These are phyloP conservation scores for Aspergillus novofumigatus DNA, from an alignment of 2,329 filamentous ascomycete species.

Conservation along the genomic window DNA sequence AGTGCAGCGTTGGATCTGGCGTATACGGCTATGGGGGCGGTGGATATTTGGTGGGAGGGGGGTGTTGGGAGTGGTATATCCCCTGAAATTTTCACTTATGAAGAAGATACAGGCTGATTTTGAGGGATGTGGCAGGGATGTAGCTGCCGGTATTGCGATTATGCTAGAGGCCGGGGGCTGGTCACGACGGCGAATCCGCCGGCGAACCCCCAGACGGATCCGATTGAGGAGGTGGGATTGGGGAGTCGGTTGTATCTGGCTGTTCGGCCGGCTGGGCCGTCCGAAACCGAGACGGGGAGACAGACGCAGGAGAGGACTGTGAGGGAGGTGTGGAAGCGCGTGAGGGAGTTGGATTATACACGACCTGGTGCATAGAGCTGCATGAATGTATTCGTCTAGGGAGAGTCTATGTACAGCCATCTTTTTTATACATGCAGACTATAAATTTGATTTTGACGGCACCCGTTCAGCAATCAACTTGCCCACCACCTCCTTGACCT, in stretches of 20 bases:
- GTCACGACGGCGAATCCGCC: conserved; percentile 72
- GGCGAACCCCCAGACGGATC: conserved; percentile 49
- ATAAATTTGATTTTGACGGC: conserved; percentile 24
- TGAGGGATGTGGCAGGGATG: conserved; percentile 51
- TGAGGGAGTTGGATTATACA: conserved; percentile 61
- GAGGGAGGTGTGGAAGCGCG: conserved; percentile 68
- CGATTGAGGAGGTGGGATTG: conserved; percentile 57
- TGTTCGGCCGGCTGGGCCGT: conserved; percentile 64
- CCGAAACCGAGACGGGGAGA: conserved; percentile 57
- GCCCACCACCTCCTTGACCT: conserved; percentile 53
- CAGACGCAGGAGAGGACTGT: conserved; percentile 67
- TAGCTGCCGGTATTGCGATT: conserved; percentile 70
- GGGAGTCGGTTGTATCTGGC: conserved; percentile 69
- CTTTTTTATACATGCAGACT: neutral
- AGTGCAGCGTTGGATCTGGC: conserved; percentile 71
- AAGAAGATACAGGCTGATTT: neutral
- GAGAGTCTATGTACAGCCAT: neutral
- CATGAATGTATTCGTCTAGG: neutral
- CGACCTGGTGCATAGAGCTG: conserved; percentile 55
- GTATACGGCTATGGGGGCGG: conserved; percentile 69
- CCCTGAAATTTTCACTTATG: neutral
- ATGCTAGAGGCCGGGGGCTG: conserved; percentile 70
- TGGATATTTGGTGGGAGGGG: conserved; percentile 84
- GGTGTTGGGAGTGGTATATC: conserved; percentile 71
- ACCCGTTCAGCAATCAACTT: conserved; percentile 42